phyloP scores from a whole-genome alignment of 2,329 filamentous ascomycete species.

The Metarhizium anisopliae region DNA sequence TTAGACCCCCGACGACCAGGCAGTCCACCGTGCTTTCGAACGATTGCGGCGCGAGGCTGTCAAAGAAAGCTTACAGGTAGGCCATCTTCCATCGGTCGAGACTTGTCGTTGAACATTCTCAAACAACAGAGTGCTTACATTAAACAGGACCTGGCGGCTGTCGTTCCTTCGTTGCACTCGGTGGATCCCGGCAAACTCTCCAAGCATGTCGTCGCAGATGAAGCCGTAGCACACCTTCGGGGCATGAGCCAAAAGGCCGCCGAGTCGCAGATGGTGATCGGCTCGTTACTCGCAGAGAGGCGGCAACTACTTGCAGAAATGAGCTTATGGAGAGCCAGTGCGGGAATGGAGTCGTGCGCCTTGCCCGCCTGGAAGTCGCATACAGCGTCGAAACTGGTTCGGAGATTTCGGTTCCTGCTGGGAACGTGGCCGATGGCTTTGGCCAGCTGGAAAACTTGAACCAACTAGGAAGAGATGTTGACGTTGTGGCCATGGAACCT shows the following conservation, averaged over 20 bases:
- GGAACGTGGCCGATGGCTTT: too few species aligned
- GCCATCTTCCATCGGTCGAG: constrained; percentile 3
- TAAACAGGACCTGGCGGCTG: constrained; percentile 18
- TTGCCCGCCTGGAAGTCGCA: background rate
- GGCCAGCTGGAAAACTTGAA: too few species aligned
- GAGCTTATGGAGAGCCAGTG: constrained; percentile 13
- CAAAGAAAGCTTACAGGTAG: constrained; percentile 26
- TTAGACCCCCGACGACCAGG: too few species aligned
- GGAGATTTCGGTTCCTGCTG: too few species aligned
- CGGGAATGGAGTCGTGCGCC: constrained; percentile 3
- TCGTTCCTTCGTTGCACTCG: too few species aligned
- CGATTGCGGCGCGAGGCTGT: constrained; percentile 32
- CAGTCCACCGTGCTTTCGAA: constrained; percentile 31
- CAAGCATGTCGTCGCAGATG: constrained; percentile 26
- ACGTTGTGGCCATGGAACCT: too few species aligned
- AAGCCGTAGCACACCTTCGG: too few species aligned
- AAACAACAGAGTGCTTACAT: background rate
- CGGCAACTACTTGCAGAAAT: constrained; percentile 20
- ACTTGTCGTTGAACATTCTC: too few species aligned
- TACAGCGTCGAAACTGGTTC: too few species aligned
- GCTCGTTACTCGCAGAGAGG: constrained; percentile 15
- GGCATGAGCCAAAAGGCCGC: too few species aligned
- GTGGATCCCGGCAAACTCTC: constrained; percentile 27
- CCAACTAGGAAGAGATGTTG: too few species aligned
- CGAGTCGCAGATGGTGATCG: constrained; percentile 17